Conservation (phyloP, 768 basidiomycete genomes). For the Amanita pallidorosea region DNA sequence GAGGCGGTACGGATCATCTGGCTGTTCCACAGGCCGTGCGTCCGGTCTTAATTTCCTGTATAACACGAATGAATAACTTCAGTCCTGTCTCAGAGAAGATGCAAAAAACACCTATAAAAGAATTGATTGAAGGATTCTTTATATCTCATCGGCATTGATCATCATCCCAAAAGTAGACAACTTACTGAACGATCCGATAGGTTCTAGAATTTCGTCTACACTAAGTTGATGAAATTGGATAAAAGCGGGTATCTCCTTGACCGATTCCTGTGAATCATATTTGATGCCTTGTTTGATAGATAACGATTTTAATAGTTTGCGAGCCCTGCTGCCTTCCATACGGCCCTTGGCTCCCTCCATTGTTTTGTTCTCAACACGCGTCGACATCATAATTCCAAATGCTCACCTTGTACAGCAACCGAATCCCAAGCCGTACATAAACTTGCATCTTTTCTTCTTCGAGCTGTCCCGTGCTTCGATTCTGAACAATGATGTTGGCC, state of each 20-base stretch:
- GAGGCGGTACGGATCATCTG: conserved; percentile 65
- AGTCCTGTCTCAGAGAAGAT: too few relatives aligned
- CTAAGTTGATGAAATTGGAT: conserved; percentile 86
- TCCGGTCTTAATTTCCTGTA: conserved; percentile 79
- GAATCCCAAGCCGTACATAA: conserved; percentile 87
- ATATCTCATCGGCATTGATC: background rate
- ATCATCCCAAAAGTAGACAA: conserved; percentile 8
- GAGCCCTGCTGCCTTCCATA: conserved; percentile 82
- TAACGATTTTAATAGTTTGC: conserved; percentile 76
- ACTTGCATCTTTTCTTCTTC: conserved; percentile 98
- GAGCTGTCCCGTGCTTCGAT: conserved; percentile 80
- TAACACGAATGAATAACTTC: background rate
- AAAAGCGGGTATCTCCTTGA: conserved; percentile 74
- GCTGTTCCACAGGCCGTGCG: conserved; percentile 66
- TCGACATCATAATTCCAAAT: background rate
- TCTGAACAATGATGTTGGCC: conserved; percentile 97
- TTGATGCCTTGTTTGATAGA: conserved; percentile 92
- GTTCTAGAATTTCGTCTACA: conserved; percentile 73
- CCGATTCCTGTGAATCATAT: conserved; percentile 82
- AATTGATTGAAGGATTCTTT: conserved; percentile 89
- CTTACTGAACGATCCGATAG: conserved; percentile 75
- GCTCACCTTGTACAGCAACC: conserved; percentile 73
- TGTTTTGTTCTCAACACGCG: background rate
- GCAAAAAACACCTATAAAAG: conserved; percentile 53
- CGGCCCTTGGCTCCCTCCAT: conserved; percentile 65